A percentile compares a stretch with the other conserved stretches of the same genome.
phyloP scores from a whole-genome alignment of 495 filamentous ascomycete species.

The Lepidopterella palustris region DNA sequence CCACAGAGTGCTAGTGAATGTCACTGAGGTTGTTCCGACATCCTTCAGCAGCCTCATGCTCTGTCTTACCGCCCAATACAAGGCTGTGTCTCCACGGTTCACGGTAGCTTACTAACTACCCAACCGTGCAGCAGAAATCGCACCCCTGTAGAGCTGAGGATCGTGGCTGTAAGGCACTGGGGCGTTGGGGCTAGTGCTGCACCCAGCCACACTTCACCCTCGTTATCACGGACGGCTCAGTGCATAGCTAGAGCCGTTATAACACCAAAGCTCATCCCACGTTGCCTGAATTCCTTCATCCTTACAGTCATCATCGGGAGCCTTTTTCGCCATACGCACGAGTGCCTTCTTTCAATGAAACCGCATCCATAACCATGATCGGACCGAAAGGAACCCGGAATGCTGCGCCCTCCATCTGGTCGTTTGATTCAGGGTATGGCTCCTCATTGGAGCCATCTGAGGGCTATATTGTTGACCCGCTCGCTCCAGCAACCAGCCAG shows the following conservation, averaged over 20 bases:
- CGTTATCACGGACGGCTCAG: background rate
- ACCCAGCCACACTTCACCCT: background rate
- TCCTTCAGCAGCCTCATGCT: background rate
- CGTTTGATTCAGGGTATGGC: constrained; percentile 21
- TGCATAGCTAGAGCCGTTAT: background rate
- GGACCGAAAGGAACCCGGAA: background rate
- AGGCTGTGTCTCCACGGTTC: too few relatives aligned
- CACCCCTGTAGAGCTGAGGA: background rate
- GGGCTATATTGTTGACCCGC: background rate
- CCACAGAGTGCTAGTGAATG: too few relatives aligned
- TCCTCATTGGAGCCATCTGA: background rate
- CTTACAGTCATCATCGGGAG: background rate
- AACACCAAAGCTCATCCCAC: background rate
- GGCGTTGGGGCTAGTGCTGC: background rate
- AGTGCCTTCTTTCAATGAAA: background rate
- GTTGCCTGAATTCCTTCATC: background rate
- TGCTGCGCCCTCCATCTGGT: constrained; percentile 22
- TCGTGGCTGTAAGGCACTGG: background rate
- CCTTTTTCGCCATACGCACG: too few relatives aligned
- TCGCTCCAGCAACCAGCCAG: background rate
- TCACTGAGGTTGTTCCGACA: too few relatives aligned
- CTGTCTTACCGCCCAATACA: background rate
- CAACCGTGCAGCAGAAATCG: background rate
- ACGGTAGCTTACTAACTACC: background rate
- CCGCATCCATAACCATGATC: background rate